Conservation (phyloP, 805 yeast species). For the Candida manassasensis region DNA sequence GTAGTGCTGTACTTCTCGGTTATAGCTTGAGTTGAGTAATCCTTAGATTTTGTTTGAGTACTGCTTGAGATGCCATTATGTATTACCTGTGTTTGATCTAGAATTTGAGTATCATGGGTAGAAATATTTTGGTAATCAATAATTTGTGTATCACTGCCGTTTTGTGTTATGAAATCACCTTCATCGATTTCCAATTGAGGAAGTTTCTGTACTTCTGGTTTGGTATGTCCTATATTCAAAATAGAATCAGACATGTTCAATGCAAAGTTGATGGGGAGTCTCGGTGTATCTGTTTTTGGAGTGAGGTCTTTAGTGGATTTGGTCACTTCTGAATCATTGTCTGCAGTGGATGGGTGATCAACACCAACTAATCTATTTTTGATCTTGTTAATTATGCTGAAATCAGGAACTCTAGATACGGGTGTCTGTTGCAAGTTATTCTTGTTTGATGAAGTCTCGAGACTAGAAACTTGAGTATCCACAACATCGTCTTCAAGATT, state of each 20-base stretch:
- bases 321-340: neutral
- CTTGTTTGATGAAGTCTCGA: too few relatives aligned
- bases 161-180: constrained; percentile 9
- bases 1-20: too few relatives aligned
- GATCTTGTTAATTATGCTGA: constrained; percentile 20
- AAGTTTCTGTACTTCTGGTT: constrained; percentile 16
- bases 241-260: neutral
- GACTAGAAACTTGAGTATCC: too few relatives aligned
- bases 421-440: too few relatives aligned
- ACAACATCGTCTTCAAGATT: constrained; percentile 7
- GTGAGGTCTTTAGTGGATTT: neutral
- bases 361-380: constrained; percentile 22
- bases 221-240: neutral
- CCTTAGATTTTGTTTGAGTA: neutral
- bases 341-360: constrained; percentile 2
- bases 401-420: constrained; percentile 8
- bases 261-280: neutral
- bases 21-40: constrained; percentile 4
- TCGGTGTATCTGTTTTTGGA: neutral
- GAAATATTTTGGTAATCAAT: too few relatives aligned
- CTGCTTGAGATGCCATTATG: neutral
- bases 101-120: too few relatives aligned
- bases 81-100: constrained; percentile 5
- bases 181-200: constrained; percentile 30
- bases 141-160: constrained; percentile 3